A percentile compares a stretch with the other conserved stretches of the same genome.
Evolutionary conservation across 441 rosid genomes (phyloP).

Genomic region (Populus trichocarpa): DNA sequence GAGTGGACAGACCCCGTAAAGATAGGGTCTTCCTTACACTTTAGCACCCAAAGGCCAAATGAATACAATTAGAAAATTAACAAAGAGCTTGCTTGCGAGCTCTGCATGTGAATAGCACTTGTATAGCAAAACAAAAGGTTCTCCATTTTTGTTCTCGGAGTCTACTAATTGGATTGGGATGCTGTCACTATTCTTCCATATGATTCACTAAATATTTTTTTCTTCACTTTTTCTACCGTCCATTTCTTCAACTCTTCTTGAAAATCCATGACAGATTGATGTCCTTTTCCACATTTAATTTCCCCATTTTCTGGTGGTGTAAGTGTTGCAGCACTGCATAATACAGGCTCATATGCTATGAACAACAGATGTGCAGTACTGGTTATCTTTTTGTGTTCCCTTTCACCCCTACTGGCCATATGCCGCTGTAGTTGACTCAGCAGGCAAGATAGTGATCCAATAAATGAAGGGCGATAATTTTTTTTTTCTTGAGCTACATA

Average conservation of each 20-base stretch:
- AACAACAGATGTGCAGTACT: background rate
- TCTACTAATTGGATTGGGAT: background rate
- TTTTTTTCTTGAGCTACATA: background rate
- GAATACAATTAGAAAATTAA: slow-evolving; percentile 17
- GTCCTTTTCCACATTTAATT: background rate
- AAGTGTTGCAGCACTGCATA: background rate
- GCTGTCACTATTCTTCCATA: background rate
- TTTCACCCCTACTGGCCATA: background rate
- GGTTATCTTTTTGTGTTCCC: background rate
- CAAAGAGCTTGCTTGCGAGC: slow-evolving; percentile 10
- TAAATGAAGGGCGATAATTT: background rate
- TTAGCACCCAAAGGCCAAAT: slow-evolving; percentile 13
- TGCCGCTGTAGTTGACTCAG: background rate
- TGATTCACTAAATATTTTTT: background rate
- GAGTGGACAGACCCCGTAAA: background rate
- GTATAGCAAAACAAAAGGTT: background rate
- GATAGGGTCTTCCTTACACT: background rate
- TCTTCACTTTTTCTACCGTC: background rate
- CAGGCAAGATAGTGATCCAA: background rate
- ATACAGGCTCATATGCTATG: background rate
- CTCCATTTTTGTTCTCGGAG: background rate
- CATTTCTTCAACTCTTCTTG: slow-evolving; percentile 1
- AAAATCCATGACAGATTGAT: background rate
- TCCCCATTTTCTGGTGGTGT: background rate
- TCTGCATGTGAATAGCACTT: slow-evolving; percentile 28